Conservation (phyloP, 768 basidiomycete genomes). For the Calvatia gigantea region DNA sequence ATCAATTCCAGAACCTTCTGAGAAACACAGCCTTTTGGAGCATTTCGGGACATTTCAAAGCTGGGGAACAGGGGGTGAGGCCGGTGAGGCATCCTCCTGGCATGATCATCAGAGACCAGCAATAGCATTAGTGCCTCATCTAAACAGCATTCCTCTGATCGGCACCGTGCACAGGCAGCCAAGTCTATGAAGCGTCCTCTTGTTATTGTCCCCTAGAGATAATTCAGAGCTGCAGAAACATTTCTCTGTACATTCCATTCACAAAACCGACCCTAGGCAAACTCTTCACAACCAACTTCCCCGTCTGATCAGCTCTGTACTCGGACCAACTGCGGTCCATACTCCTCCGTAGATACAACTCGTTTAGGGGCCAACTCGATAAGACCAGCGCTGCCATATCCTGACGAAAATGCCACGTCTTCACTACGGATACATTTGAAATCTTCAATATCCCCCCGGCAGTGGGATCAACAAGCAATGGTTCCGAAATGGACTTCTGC, state of each 20-base stretch:
- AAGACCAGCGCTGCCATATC: conserved; percentile 6
- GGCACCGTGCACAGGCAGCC: no score
- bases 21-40: no score
- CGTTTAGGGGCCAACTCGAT: background rate
- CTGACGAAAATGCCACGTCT: conserved; percentile 9
- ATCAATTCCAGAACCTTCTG: no score
- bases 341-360: conserved; percentile 2
- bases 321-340: conserved; percentile 4
- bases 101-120: no score
- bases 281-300: conserved; percentile 7
- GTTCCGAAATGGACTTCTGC: conserved; percentile 2
- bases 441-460: conserved; percentile 8
- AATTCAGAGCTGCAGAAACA: background rate
- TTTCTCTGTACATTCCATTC: conserved; percentile 8
- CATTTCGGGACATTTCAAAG: no score
- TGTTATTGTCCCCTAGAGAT: no score
- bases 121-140: no score
- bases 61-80: no score
- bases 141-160: no score
- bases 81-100: no score
- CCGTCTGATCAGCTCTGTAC: conserved; percentile 7
- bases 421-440: conserved; percentile 8
- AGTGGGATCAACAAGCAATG: conserved; percentile 7
- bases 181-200: no score
- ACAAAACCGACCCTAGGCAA: conserved; percentile 8